Base-by-base conservation (phyloP, 352 stramenopile species). In the Saprolegnia diclina region DNA sequence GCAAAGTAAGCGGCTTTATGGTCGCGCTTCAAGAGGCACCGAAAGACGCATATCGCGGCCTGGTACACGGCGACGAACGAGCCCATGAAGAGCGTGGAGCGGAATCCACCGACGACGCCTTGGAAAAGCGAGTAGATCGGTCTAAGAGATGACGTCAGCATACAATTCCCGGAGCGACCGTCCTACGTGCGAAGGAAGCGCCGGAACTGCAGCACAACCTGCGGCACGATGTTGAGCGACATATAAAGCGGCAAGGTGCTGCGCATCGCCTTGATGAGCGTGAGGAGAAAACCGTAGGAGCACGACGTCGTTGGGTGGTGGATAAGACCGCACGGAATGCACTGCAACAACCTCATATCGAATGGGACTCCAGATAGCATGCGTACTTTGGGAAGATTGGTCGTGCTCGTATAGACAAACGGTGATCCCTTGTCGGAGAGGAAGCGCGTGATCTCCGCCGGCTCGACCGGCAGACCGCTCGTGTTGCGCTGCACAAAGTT, bases 181-280 rank as follows among this genome's bases (percentile, higher is more conserved):
- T 21, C 57, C 6, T 69, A 69, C 59, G 76, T 40, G n/a, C 75
- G 73, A 45, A 92, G 57, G 71, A 94, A 94, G 64, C 82, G 82
- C 64, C 89, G 89, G 62, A 92, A 91, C 62, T 87, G 80, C 57
- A 94, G 86, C 42, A 94, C 86, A 53, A 94, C 77, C 24, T 78
- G 82, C 52, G 86, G 86, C 50, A 91, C 86, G 64, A 92, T 91
- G 71, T 90, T 92, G 59, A 94, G 80, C 64, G 86, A 92, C 54
- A 94, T 74, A 67, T 94, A 94, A 29, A 94, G 76, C 52, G 86
- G 86, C 66, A 91, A 91, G 0, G 81, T 83, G 71, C 81, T 81
- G 35, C 73, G 38, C 63, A 92, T 90, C 5, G 84, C 79, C 11
- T 74, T 74, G 45, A 79, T 77, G 71, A 91, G 91, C 40, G 77